Conservation (phyloP, 1,284 basidiomycete genomes). For the Boletus sp. region DNA sequence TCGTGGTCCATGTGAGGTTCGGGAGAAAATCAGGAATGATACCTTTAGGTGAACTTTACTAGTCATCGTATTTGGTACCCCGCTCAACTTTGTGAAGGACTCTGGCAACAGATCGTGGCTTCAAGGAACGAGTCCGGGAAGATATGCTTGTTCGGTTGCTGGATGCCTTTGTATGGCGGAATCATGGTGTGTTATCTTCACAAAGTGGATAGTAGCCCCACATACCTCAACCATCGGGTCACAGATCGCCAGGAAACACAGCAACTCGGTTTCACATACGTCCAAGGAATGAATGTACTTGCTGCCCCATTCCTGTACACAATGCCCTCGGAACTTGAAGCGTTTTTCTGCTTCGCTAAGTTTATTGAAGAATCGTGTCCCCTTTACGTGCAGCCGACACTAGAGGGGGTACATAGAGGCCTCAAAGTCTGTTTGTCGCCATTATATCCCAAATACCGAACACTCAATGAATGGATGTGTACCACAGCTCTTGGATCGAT, state of each 20-base stretch:
- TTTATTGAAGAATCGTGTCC: constrained; percentile 95
- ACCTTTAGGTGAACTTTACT: constrained; percentile 62
- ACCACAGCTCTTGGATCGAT: constrained; percentile 81
- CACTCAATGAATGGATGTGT: not conserved
- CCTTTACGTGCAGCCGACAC: constrained; percentile 90
- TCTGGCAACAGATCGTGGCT: constrained; percentile 89
- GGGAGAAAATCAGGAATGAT: constrained; percentile 84
- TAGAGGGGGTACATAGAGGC: constrained; percentile 92
- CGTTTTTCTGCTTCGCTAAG: constrained; percentile 91
- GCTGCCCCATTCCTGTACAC: constrained; percentile 96
- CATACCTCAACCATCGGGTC: not conserved
- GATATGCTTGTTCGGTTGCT: constrained; percentile 94
- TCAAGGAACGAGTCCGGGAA: constrained; percentile 92
- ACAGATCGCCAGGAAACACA: constrained; percentile 69
- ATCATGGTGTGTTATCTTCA: constrained; percentile 54
- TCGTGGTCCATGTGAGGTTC: constrained; percentile 79
- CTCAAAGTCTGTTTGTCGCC: constrained; percentile 62
- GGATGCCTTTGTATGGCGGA: constrained; percentile 96
- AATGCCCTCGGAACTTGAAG: constrained; percentile 93
- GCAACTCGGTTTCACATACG: constrained; percentile 84
- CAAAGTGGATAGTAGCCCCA: not conserved
- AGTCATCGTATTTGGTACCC: not conserved
- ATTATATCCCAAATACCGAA: not conserved
- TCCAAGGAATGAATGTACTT: constrained; percentile 98
- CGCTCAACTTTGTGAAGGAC: constrained; percentile 55